Evolutionary conservation across 208 protist species (phyloP).

Genomic region (Leishmania tropica): DNA sequence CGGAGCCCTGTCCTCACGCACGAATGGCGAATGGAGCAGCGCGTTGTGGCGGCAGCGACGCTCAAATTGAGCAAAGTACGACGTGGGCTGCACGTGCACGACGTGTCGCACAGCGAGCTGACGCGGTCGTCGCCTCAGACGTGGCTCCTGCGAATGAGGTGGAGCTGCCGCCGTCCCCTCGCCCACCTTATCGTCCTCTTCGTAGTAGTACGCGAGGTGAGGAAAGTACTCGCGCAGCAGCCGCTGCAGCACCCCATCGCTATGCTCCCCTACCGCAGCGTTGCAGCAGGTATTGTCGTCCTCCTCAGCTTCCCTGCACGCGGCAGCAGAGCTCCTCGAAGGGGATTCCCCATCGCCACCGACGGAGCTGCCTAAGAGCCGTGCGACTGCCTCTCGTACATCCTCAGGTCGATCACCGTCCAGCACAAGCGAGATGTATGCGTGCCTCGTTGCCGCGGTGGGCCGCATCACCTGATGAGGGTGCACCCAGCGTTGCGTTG

Average conservation of each 20-base stretch:
- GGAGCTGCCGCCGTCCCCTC: no score
- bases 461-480: constrained; percentile 58
- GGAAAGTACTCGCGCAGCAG: constrained; percentile 30
- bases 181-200: background rate
- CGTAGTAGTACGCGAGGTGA: constrained; percentile 21
- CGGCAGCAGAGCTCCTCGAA: background rate
- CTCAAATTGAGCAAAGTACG: constrained; percentile 38
- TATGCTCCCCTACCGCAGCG: background rate
- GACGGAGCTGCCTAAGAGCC: constrained; percentile 34
- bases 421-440: constrained; percentile 79
- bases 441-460: constrained; percentile 49
- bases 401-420: constrained; percentile 58
- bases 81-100: constrained; percentile 45
- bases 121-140: constrained; percentile 17
- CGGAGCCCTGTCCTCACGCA: background rate
- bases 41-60: background rate
- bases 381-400: constrained; percentile 42
- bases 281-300: background rate
- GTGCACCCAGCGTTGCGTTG: constrained; percentile 35
- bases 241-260: constrained; percentile 15
- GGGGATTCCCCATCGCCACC: background rate
- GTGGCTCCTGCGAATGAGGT: background rate
- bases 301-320: background rate
- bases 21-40: background rate
- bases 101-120: constrained; percentile 44